Conservation (phyloP, 164 flowering plant genomes). For the Chloranthus sessilifolius region DNA sequence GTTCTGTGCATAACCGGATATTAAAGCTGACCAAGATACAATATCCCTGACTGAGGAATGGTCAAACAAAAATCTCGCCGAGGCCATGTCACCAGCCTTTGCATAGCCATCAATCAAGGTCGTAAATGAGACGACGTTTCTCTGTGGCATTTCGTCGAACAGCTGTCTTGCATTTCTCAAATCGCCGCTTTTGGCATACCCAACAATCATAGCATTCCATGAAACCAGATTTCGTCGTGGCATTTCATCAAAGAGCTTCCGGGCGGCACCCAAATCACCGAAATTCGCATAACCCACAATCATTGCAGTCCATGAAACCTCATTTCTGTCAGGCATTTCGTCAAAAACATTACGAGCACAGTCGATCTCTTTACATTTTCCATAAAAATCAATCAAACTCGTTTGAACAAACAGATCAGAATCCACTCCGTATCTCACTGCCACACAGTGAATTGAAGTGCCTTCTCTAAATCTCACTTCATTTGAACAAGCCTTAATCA, state of each 20-base stretch:
- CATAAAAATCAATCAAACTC: constrained; percentile 16
- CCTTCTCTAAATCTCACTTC: constrained; percentile 7
- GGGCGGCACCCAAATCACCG: constrained; percentile 10
- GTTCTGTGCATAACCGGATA: constrained; percentile 17
- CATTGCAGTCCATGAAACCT: constrained; percentile 18
- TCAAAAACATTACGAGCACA: constrained; percentile 16
- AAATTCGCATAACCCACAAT: constrained; percentile 6
- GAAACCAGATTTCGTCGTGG: constrained; percentile 11
- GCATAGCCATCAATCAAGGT: constrained; percentile 19
- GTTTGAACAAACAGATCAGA: constrained; percentile 12
- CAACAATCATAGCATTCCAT: constrained; percentile 15
- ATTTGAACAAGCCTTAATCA: constrained; percentile 12
- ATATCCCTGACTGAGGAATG: constrained; percentile 8
- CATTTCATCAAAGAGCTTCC: constrained; percentile 14
- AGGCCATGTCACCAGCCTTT: constrained; percentile 14
- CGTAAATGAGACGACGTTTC: constrained; percentile 10
- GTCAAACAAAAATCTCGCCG: constrained; percentile 16
- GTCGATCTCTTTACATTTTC: constrained; percentile 11
- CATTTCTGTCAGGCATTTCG: constrained; percentile 10
- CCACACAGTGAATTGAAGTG: constrained; percentile 5
- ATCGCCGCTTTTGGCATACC: constrained; percentile 11
- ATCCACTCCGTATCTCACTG: constrained; percentile 8
- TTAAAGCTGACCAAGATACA: constrained; percentile 15
- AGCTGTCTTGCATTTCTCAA: constrained; percentile 7
- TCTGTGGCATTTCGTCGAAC: constrained; percentile 17